These are phyloP conservation scores for Poterioochromonas sp. DNA, from an alignment of 352 stramenopile species.

Conservation along the genomic window DNA sequence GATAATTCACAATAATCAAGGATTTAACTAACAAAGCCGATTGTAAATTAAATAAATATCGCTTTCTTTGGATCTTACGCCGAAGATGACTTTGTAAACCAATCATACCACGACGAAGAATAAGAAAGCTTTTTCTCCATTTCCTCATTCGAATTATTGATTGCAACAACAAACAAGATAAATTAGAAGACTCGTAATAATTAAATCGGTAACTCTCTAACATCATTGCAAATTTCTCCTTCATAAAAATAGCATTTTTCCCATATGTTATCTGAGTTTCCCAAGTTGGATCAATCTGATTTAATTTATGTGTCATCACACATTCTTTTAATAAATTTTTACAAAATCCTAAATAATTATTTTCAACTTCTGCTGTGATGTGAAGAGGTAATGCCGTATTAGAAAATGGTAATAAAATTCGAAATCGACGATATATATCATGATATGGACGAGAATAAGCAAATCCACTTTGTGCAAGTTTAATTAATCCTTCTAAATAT, in stretches of 20 bases:
- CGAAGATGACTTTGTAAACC: not conserved
- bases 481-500: not conserved
- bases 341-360: not conserved
- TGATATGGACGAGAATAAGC: not conserved
- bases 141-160: not conserved
- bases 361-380: not conserved
- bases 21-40: not conserved
- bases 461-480: not conserved
- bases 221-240: not conserved
- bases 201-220: not conserved
- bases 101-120: not conserved
- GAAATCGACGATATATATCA: not conserved
- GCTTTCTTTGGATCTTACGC: not conserved
- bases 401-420: not conserved
- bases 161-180: not conserved
- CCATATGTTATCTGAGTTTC: not conserved
- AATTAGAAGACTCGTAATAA: not conserved
- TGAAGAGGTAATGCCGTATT: not conserved
- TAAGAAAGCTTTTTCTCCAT: not conserved
- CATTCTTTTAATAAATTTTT: not conserved
- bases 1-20: not conserved
- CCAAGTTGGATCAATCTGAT: not conserved
- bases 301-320: not conserved
- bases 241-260: constrained; percentile 4
- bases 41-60: not conserved